phyloP scores from a whole-genome alignment of 331 rosid genomes.

The Quercus tomentella region DNA sequence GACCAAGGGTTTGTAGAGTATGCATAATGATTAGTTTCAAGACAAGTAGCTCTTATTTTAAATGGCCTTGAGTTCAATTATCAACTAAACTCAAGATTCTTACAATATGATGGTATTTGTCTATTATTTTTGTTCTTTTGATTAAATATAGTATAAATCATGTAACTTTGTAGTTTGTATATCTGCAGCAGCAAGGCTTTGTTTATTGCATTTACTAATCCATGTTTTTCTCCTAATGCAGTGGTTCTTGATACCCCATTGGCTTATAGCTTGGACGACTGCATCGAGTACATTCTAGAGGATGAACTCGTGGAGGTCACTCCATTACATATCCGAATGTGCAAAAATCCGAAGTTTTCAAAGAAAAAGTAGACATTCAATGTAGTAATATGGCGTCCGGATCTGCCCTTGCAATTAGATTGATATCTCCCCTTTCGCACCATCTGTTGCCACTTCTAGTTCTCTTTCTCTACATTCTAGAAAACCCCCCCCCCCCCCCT shows the following conservation, averaged over 20 bases:
- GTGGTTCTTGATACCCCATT: constrained; percentile 93
- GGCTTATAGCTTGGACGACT: constrained; percentile 93
- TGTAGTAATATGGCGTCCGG: constrained; percentile 26
- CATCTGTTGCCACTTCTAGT: neutral
- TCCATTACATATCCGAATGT: constrained; percentile 74
- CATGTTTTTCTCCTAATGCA: constrained; percentile 28
- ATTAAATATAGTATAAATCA: neutral
- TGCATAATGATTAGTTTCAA: neutral
- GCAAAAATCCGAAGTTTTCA: constrained; percentile 80
- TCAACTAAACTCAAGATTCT: neutral
- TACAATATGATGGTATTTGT: neutral
- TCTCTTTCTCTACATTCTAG: neutral
- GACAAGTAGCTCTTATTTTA: neutral
- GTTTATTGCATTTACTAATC: constrained; percentile 2
- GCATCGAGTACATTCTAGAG: constrained; percentile 98
- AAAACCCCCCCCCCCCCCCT: neutral
- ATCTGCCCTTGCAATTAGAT: neutral
- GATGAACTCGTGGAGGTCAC: constrained; percentile 94
- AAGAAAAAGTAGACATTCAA: constrained; percentile 55
- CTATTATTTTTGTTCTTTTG: neutral
- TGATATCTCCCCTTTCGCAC: neutral
- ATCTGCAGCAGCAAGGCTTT: neutral
- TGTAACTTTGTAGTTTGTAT: neutral
- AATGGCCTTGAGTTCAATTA: neutral
- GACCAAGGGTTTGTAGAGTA: too few species aligned